Percentiles rank a stretch among this genome's conserved stretches.
Conservation (phyloP, 495 filamentous ascomycete genomes). For the Hyaloscypha variabilis region DNA sequence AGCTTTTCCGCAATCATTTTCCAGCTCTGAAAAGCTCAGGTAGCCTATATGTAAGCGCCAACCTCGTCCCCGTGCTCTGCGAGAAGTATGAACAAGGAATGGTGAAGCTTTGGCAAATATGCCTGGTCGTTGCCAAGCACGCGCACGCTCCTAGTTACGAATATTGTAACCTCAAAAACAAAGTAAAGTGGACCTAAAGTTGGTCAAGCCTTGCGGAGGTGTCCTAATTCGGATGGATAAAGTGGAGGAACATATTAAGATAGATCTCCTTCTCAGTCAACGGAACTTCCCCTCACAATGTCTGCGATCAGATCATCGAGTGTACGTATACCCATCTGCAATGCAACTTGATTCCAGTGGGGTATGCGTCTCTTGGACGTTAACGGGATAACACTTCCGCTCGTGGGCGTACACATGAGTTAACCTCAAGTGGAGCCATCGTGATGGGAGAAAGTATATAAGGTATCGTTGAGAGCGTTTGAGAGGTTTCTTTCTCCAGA, state of each 20-base stretch:
- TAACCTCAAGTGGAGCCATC: not conserved
- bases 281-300: not conserved
- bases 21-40: not conserved
- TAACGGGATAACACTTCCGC: not conserved
- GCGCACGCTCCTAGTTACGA: not conserved
- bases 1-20: not conserved
- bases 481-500: constrained; percentile 1
- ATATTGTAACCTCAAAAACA: not conserved
- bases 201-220: not conserved
- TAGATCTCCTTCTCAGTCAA: not conserved
- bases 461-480: not conserved
- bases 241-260: not conserved
- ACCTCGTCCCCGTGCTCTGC: not conserved
- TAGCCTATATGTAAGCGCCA: not conserved
- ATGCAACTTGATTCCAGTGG: not conserved
- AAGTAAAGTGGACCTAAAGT: not conserved
- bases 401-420: not conserved
- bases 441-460: not conserved
- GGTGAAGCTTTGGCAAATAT: not conserved
- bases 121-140: not conserved
- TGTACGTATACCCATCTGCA: constrained; percentile 10
- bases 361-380: not conserved
- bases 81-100: not conserved
- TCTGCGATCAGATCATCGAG: constrained; percentile 12
- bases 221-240: not conserved